Evolutionary conservation across 2,329 filamentous ascomycete genomes (phyloP).

Genomic region (Herpotrichia juniperi): DNA sequence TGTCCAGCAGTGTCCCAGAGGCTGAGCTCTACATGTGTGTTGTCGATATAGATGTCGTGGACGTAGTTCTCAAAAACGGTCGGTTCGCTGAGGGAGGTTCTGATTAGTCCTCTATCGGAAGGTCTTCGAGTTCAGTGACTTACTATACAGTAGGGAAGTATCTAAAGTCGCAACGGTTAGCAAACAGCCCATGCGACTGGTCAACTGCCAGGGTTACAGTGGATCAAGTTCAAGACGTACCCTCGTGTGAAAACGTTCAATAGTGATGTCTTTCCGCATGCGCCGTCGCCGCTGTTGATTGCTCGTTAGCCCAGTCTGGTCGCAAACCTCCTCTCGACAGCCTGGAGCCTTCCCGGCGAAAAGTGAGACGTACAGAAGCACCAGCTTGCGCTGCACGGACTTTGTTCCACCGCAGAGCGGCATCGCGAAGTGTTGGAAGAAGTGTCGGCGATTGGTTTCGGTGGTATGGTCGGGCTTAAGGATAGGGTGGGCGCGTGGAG

Average conservation of each 20-base stretch:
- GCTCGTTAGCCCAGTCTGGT: constrained; percentile 29
- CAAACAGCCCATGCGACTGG: background rate
- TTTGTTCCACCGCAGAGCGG: constrained; percentile 61
- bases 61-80: constrained; percentile 76
- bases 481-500: constrained; percentile 32
- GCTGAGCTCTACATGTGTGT: constrained; percentile 93
- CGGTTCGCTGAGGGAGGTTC: constrained; percentile 67
- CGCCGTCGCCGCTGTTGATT: constrained; percentile 80
- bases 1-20: constrained; percentile 98
- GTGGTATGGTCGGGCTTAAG: constrained; percentile 28
- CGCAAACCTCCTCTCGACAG: constrained; percentile 11
- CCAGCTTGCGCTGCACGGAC: constrained; percentile 94
- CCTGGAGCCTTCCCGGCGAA: constrained; percentile 7
- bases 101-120: constrained; percentile 20
- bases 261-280: constrained; percentile 94
- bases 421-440: constrained; percentile 40
- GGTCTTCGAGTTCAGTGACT: constrained; percentile 39
- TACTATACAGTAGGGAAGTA: constrained; percentile 98
- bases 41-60: constrained; percentile 96
- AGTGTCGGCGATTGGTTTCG: constrained; percentile 27
- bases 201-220: background rate
- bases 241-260: constrained; percentile 98
- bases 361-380: constrained; percentile 73
- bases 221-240: constrained; percentile 66
- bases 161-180: constrained; percentile 51